Evolutionary conservation across 2,329 filamentous ascomycete species (phyloP).

Genomic region (Talaromyces piceae): DNA sequence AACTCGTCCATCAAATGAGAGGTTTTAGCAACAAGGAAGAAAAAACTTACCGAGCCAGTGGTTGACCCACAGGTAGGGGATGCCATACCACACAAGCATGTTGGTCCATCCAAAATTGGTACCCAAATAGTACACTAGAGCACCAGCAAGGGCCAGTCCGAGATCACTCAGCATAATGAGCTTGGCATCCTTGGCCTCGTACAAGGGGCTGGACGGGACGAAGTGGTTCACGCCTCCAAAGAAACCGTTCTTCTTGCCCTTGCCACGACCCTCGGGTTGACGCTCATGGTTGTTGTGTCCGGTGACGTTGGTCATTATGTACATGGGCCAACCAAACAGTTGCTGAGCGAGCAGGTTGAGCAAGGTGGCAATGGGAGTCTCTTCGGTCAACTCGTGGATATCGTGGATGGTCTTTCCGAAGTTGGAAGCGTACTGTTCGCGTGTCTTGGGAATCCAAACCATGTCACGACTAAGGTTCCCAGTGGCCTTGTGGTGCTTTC

Average conservation of each 20-base stretch:
- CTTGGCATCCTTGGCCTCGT: constrained; percentile 83
- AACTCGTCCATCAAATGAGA: background rate
- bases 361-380: constrained; percentile 80
- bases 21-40: background rate
- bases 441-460: constrained; percentile 95
- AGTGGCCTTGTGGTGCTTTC: constrained; percentile 99
- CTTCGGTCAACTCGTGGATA: constrained; percentile 81
- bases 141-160: constrained; percentile 59
- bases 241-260: constrained; percentile 81
- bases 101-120: constrained; percentile 77
- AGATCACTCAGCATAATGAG: constrained; percentile 81
- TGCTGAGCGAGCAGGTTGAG: constrained; percentile 73
- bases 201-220: constrained; percentile 77
- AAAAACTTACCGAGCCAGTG: constrained; percentile 87
- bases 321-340: constrained; percentile 86
- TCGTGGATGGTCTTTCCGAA: constrained; percentile 71
- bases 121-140: constrained; percentile 60
- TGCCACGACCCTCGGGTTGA: constrained; percentile 86
- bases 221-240: constrained; percentile 90
- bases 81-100: constrained; percentile 86
- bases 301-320: constrained; percentile 85
- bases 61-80: constrained; percentile 97
- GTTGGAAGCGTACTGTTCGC: constrained; percentile 69
- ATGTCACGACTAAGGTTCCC: constrained; percentile 97
- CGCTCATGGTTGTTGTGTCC: constrained; percentile 91